These are phyloP conservation scores for Haplosporangium gracile DNA, from an alignment of 192 early-diverging fungal species.

Conservation along the genomic window DNA sequence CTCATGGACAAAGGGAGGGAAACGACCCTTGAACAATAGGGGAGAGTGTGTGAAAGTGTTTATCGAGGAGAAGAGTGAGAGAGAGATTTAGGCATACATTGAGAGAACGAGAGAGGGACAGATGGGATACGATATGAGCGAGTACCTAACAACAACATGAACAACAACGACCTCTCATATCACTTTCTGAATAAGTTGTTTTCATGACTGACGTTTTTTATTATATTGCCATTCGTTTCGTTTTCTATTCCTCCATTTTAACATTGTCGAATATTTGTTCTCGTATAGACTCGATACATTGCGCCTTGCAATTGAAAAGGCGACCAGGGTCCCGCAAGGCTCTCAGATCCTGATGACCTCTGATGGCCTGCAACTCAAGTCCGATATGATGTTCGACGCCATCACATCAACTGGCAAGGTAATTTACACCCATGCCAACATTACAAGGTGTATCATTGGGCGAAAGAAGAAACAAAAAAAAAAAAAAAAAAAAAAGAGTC, in stretches of 20 bases:
- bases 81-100: not conserved
- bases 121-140: not conserved
- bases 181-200: constrained; percentile 3
- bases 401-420: constrained; percentile 61
- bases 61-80: not conserved
- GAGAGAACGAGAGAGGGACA: not conserved
- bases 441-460: not conserved
- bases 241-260: not conserved
- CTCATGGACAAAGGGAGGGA: too few relatives aligned
- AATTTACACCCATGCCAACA: constrained; percentile 1
- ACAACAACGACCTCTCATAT: not conserved
- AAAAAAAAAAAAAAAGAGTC: not conserved
- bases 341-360: constrained; percentile 70
- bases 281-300: constrained; percentile 44
- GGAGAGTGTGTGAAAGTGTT: not conserved
- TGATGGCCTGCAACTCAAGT: constrained; percentile 62
- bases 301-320: constrained; percentile 57
- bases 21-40: not conserved
- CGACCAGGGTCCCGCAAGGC: constrained; percentile 56
- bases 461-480: not conserved
- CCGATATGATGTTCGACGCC: constrained; percentile 59
- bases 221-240: not conserved
- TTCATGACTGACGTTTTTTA: constrained; percentile 4
- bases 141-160: not conserved
- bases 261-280: not conserved